phyloP scores from a whole-genome alignment of 345 rosid genomes.

The Eucalyptus victrix region DNA sequence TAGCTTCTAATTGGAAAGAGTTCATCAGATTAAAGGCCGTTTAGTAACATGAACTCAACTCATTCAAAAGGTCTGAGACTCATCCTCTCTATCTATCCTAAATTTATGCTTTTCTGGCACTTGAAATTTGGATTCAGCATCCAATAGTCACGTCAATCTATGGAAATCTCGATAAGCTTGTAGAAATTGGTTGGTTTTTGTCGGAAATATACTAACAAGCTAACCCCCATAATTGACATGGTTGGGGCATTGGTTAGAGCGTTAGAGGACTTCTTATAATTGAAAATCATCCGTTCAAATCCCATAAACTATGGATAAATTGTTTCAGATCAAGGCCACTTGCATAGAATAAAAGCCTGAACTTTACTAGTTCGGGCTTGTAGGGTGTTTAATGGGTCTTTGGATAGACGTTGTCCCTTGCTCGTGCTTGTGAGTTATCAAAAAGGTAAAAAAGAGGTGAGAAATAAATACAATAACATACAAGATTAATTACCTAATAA shows the following conservation, averaged over 20 bases:
- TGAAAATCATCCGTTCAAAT: background rate
- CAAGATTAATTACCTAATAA: background rate
- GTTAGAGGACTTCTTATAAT: background rate
- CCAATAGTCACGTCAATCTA: background rate
- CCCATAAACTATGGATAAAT: background rate
- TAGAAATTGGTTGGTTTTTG: background rate
- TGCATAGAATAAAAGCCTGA: background rate
- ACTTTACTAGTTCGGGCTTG: background rate
- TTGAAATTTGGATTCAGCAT: background rate
- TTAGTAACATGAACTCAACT: constrained; percentile 48
- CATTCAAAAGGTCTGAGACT: constrained; percentile 39
- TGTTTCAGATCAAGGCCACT: background rate
- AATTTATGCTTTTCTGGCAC: background rate
- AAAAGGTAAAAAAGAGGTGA: too few relatives aligned
- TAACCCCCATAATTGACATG: background rate
- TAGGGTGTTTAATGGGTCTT: background rate
- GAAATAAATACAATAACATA: too few relatives aligned
- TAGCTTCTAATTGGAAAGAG: constrained; percentile 7
- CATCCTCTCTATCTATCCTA: background rate
- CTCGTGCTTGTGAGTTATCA: background rate
- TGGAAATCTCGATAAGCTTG: background rate
- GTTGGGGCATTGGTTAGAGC: background rate
- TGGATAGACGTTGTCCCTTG: background rate
- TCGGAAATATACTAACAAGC: background rate
- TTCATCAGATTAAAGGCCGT: constrained; percentile 49